A percentile compares a stretch with the other conserved stretches of the same genome.
Conservation (phyloP, 768 basidiomycete species). For the Phylloporus arenicola region DNA sequence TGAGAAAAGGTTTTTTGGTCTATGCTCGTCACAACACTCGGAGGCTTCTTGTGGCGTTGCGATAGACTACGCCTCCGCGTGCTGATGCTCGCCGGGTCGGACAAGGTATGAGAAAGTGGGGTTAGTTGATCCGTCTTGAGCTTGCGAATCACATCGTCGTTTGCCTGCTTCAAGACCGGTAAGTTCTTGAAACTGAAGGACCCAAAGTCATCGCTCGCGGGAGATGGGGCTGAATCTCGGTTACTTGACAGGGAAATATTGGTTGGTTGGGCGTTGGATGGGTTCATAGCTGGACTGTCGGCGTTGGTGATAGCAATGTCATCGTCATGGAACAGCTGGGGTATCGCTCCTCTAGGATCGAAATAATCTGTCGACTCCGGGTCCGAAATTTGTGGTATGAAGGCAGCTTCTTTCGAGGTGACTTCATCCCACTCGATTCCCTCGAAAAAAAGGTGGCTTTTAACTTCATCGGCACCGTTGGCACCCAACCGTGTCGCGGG, state of each 20-base stretch:
- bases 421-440: conserved; percentile 94
- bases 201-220: conserved; percentile 87
- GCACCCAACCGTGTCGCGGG: conserved; percentile 76
- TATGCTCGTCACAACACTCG: conserved; percentile 66
- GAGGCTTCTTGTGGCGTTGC: conserved; percentile 71
- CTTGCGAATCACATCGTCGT: conserved; percentile 96
- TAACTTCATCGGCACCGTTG: conserved; percentile 88
- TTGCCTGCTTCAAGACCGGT: conserved; percentile 92
- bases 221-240: conserved; percentile 42
- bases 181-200: conserved; percentile 98
- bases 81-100: conserved; percentile 55
- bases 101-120: conserved; percentile 68
- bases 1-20: conserved; percentile 59
- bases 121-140: conserved; percentile 86
- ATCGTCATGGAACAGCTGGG: conserved; percentile 89
- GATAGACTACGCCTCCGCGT: conserved; percentile 78
- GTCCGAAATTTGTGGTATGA: conserved; percentile 92
- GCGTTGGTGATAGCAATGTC: conserved; percentile 55
- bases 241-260: conserved; percentile 30
- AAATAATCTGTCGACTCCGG: conserved; percentile 99
- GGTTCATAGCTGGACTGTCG: conserved; percentile 39
- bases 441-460: conserved; percentile 83
- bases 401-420: conserved; percentile 82
- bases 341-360: conserved; percentile 89
- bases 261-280: conserved; percentile 13